A percentile compares a stretch with the other conserved stretches of the same genome.
Conservation (phyloP, 129 eudicot species). For the Flaveria ramosissima region DNA sequence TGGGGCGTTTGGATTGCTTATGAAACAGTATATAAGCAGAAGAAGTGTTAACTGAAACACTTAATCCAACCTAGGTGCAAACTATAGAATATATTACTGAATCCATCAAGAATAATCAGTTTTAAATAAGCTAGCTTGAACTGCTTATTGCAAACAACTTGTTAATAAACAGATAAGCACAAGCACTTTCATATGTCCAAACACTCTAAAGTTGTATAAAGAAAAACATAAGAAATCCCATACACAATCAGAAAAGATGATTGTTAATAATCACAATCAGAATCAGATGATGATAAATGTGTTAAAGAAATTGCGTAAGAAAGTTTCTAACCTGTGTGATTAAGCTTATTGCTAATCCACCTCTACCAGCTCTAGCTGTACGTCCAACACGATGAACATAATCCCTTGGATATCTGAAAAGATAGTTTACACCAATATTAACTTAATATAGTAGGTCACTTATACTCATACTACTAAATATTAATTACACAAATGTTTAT, state of each 20-base stretch:
- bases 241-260: not conserved
- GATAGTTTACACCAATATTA: not conserved
- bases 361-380: constrained; percentile 98
- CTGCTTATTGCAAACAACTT: not conserved
- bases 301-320: not conserved
- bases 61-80: not conserved
- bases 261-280: not conserved
- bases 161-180: not conserved
- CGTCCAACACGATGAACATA: constrained; percentile 99
- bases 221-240: not conserved
- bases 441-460: not conserved
- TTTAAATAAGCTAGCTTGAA: not conserved
- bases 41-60: not conserved
- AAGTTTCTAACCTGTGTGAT: constrained; percentile 56
- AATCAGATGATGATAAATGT: not conserved
- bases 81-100: not conserved
- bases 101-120: not conserved
- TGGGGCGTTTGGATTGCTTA: not conserved
- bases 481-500: not conserved
- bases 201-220: not conserved
- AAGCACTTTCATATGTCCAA: not conserved
- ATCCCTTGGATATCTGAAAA: constrained; percentile 67
- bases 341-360: constrained; percentile 79
- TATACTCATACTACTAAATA: not conserved
- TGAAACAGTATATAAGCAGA: not conserved